phyloP scores from a whole-genome alignment of 306 rosid species.

The Rubus parviflorus region DNA sequence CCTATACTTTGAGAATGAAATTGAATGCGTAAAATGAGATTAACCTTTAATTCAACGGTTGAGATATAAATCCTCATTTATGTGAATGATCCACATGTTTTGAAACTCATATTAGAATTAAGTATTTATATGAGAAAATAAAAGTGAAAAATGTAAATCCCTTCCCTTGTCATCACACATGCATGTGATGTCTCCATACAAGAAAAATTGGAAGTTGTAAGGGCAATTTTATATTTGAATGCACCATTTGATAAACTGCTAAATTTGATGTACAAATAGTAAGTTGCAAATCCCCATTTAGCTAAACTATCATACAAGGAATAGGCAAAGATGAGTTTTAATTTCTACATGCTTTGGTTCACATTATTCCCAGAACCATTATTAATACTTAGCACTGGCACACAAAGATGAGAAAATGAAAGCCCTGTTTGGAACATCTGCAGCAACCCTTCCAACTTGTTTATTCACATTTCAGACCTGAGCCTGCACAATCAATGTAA shows the following conservation, averaged over 20 bases:
- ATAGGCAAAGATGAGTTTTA: background rate
- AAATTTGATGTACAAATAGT: background rate
- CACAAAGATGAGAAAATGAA: background rate
- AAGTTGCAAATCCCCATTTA: background rate
- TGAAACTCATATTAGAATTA: too few relatives aligned
- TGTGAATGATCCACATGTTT: too few relatives aligned
- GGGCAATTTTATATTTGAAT: background rate
- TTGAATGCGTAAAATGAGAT: too few relatives aligned
- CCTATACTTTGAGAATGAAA: too few relatives aligned
- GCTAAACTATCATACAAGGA: background rate
- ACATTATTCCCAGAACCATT: background rate
- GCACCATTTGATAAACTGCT: background rate
- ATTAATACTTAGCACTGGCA: background rate
- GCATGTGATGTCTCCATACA: too few relatives aligned
- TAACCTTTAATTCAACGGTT: too few relatives aligned
- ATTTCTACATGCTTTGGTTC: background rate
- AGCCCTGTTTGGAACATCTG: background rate
- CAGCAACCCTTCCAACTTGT: background rate
- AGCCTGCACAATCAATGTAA: constrained; percentile 8
- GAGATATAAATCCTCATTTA: too few relatives aligned
- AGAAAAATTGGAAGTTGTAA: background rate
- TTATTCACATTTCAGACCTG: background rate
- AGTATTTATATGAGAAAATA: too few relatives aligned
- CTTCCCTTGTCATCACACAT: too few relatives aligned
- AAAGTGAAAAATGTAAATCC: too few relatives aligned